Base-by-base conservation (phyloP, 2,329 filamentous ascomycete genomes). In the Ascochyta pisi region DNA sequence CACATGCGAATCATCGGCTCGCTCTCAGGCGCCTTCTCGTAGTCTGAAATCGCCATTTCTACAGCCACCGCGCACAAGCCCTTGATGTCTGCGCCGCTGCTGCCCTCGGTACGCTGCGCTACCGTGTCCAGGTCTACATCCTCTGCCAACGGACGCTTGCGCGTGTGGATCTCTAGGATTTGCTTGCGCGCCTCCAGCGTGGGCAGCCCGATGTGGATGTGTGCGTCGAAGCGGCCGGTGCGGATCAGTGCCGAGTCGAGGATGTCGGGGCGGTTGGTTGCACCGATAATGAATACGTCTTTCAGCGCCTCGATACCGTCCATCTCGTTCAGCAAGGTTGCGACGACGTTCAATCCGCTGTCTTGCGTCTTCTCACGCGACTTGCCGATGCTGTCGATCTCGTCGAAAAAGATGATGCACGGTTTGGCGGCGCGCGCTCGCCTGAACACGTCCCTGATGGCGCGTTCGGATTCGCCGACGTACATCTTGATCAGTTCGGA, bases 401-500 rank as follows among this genome's bases (percentile, higher is more conserved):
- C 93, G 73, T 98, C 93, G 64, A 97, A 96, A 82, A 97, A 98
- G 67, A 98, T 92, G 76, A 97, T 94, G 72, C 90, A 92, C 0
- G 94, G 94, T 47, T 88, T 87, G 8, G 92, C 93, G n/a, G 89
- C 88, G 38, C 90, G 84, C 1, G 94, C 94, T 65, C 93, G 90
- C 49, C 88, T 84, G 73, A 98, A 97, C 1, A 97, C 86, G 51
- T 92, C 89, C 34, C 94, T 87, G 38, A 97, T 84, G 7, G 89
- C 88, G 10, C 92, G 86, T 77, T 98, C 94, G 2, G 92, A 94
- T 75, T 98, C 94, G 58, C 94, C 94, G 16, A 98, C 93, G 76
- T 97, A 98, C 91, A 96, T 96, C 77, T 92, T 96, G 57, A 96
- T 87, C 12, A 97, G 84, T 76, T 97, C 94, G 33, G 92, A 92